Base-by-base conservation (phyloP, 2,329 filamentous ascomycete genomes). In the Helotiales sp. region DNA sequence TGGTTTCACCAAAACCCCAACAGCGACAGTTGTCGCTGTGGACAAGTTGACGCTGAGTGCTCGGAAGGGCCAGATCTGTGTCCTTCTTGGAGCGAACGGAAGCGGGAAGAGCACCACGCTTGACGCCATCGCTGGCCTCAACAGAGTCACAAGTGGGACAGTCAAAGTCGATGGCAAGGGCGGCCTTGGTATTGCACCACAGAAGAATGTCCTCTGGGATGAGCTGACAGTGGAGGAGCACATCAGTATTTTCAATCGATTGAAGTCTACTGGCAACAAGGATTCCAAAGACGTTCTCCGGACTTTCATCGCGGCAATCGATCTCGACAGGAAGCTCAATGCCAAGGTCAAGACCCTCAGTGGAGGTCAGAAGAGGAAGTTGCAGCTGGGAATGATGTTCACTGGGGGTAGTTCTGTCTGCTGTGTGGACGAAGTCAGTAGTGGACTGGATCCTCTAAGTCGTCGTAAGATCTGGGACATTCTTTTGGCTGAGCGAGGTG, bases 391-490 rank as follows among this genome's bases (percentile, higher is more conserved):
- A 5, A 95, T 97, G 88, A 97, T 97, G 93, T 89, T 97, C 73
- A 96, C 93, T 3, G 94, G 95, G 69, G 93, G 93, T 11, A 95
- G 91, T 69, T 88, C 88, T 26, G 90, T 97, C 0, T 97, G 94
- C 79, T 96, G 93, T 74, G 89, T 97, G 6, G 94, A 97, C 72
- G 95, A 97, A 78, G 93, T 97, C 15, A 94, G 91, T 45, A 93
- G 91, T 67, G 95, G 94, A 15, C 84, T 97, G 22, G 94, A 97
- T 76, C 93, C 95, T 0, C 82, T 97, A 0, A 94, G 91, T 22
- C 85, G 95, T 63, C 84, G 93, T 30, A 97, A 97, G 80, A 92
- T 97, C 26, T 97, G 94, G 94, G 93, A 97, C 72, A 97, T 97
- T 67, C 82, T 97, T 24, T 83, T 97, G 13, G 91, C 91, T 1